Base-by-base conservation (phyloP, 352 stramenopile species). In the Phytopythium chamaehyphon region DNA sequence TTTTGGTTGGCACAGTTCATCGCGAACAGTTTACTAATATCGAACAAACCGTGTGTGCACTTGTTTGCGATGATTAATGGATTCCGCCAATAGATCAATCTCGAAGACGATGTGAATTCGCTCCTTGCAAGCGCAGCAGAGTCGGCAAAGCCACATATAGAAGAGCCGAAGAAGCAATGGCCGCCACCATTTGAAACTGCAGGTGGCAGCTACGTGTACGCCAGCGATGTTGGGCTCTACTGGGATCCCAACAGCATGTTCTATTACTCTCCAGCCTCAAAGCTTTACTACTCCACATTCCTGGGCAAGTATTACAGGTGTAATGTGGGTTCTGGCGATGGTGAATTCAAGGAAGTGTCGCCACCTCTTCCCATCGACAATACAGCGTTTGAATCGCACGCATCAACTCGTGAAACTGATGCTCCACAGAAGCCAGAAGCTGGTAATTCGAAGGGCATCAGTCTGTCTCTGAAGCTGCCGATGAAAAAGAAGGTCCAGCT, bases 231-330 rank as follows among this genome's bases (percentile, higher is more conserved):
- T 54, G 82, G 84, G 0, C 62, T 94, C 40, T 93, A 91, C 52
- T 94, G 84, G 57, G 77, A 94, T 47, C 59, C 64, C 1, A 76
- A 93, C 57, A 92, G 78, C 54, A 82, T 89, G 80, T 94, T 91
- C 28, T 93, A 90, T 62, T 93, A 91, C 64, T 64, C 91, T 48
- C 61, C 76, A 33, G 68, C 80, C 18, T 73, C 77, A 15, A 90
- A 85, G 51, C 42, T 90, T 4, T 94, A 93, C 59, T 80, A 84
- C 55, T 91, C 77, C 49, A 66, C 63, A 23, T 94, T 88, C 40
- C 74, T 59, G 3, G 82, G 84, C 22, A 38, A 62, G 39, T 94
- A 94, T 61, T 91, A 83, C 47, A 57, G 35, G 8, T 90, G 77
- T 39, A 31, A 43, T 15, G 19, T 48, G 9, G 56, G 67, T 24